Conservation (phyloP, 139 green algal genomes). For the Mesotaenium endlicherianum region DNA sequence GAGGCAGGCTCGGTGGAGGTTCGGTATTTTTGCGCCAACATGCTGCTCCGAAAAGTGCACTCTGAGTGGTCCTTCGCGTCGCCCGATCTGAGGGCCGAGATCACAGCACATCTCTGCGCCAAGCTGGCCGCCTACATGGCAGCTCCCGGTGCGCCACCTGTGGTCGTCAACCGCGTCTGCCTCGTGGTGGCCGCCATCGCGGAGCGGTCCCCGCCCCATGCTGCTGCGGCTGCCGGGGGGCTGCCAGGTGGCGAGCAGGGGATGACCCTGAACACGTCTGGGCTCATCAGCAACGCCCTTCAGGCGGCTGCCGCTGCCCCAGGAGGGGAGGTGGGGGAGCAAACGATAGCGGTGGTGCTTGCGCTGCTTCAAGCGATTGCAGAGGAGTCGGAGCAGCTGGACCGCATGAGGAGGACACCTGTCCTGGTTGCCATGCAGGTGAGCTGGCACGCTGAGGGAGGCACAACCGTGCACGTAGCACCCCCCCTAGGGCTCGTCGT, state of each 20-base stretch:
- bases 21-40: slow-evolving; percentile 40
- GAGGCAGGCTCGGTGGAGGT: slow-evolving; percentile 11
- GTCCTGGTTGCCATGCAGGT: not conserved
- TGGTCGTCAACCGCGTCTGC: slow-evolving; percentile 24
- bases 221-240: not conserved
- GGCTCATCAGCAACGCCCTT: not conserved
- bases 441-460: too few relatives aligned
- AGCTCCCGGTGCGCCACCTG: not conserved
- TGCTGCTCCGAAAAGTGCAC: slow-evolving; percentile 19
- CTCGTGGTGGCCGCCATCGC: slow-evolving; percentile 33
- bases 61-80: not conserved
- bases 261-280: not conserved
- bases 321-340: not conserved
- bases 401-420: not conserved
- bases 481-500: too few relatives aligned
- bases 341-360: slow-evolving; percentile 21
- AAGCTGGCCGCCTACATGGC: slow-evolving; percentile 15
- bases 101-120: not conserved
- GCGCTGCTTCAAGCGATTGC: slow-evolving; percentile 24
- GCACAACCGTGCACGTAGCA: too few relatives aligned
- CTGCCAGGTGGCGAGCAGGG: not conserved
- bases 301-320: not conserved
- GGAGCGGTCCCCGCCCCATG: not conserved
- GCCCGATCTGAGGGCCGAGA: not conserved
- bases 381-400: slow-evolving; percentile 27